A percentile compares a stretch with the other conserved stretches of the same genome.
phyloP scores from a whole-genome alignment of 2,329 filamentous ascomycete genomes.

The Fusarium secorum region DNA sequence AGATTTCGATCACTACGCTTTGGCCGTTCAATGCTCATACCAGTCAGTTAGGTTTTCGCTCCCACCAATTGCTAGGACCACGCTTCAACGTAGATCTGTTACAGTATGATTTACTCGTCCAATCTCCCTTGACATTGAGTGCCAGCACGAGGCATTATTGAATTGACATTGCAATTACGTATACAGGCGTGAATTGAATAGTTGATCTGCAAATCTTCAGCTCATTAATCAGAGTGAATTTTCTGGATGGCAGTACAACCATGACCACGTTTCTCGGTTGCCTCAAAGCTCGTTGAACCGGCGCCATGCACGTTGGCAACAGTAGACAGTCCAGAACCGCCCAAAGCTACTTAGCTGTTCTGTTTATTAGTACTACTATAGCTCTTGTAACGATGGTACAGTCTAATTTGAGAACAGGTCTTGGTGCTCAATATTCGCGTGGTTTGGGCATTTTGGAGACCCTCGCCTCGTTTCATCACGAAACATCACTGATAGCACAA shows the following conservation, averaged over 20 bases:
- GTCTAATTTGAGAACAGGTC: slow-evolving; percentile 1
- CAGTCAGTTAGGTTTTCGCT: background rate
- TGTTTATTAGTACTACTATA: background rate
- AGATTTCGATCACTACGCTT: slow-evolving; percentile 9
- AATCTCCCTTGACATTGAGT: slow-evolving; percentile 26
- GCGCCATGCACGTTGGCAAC: background rate
- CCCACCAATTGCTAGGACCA: slow-evolving; percentile 2
- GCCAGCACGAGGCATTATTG: slow-evolving; percentile 19
- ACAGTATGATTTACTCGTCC: background rate
- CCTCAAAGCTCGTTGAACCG: background rate
- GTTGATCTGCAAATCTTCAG: background rate
- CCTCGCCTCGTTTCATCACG: slow-evolving; percentile 9
- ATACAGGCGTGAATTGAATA: slow-evolving; percentile 12
- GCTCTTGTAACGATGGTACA: background rate
- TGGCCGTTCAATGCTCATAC: background rate
- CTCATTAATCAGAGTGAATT: background rate
- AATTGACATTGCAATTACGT: slow-evolving; percentile 26
- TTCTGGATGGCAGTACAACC: background rate
- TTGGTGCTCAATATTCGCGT: background rate
- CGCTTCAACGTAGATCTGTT: slow-evolving; percentile 6
- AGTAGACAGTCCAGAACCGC: background rate
- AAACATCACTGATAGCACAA: background rate
- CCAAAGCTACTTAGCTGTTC: background rate
- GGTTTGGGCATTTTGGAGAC: background rate
- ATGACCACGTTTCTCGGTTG: slow-evolving; percentile 8